These are phyloP conservation scores for Haplosporangium sp. DNA, from an alignment of 371 early-diverging fungal species.

Conservation along the genomic window DNA sequence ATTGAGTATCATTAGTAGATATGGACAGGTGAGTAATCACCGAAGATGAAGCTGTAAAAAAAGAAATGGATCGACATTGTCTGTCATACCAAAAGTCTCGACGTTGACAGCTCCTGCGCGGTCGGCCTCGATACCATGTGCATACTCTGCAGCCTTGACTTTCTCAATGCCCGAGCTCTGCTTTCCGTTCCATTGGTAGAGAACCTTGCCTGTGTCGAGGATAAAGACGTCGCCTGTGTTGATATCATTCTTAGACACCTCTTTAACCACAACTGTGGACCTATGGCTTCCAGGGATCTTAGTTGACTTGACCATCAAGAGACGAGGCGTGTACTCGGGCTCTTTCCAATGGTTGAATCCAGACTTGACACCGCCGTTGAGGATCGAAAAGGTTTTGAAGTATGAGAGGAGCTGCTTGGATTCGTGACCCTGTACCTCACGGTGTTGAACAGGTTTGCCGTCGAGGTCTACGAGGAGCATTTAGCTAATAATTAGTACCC, in stretches of 20 bases:
- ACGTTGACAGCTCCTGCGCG: conserved; percentile 73
- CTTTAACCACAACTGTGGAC: conserved; percentile 68
- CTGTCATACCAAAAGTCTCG: conserved; percentile 68
- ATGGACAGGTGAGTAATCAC: too few species aligned
- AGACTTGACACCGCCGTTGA: conserved; percentile 79
- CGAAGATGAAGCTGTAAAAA: too few species aligned
- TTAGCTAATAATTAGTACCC: too few species aligned
- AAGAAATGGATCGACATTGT: too few species aligned
- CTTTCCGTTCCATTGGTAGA: conserved; percentile 84
- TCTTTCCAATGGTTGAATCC: conserved; percentile 83
- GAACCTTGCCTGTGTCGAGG: conserved; percentile 73
- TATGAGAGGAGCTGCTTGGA: conserved; percentile 73
- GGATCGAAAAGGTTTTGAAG: conserved; percentile 68
- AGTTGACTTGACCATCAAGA: conserved; percentile 77
- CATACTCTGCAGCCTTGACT: conserved; percentile 78
- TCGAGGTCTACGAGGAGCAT: conserved; percentile 63
- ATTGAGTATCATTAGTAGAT: too few species aligned
- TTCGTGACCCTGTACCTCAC: conserved; percentile 81
- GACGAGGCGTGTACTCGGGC: conserved; percentile 65
- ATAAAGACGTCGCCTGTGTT: conserved; percentile 85
- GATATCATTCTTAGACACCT: conserved; percentile 73
- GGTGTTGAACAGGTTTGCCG: conserved; percentile 78
- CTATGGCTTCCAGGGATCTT: conserved; percentile 44
- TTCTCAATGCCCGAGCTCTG: conserved; percentile 74
- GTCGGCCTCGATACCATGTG: conserved; percentile 61